Conservation (phyloP, 169 alveolate genomes). For the Cryptosporidium baileyi region DNA sequence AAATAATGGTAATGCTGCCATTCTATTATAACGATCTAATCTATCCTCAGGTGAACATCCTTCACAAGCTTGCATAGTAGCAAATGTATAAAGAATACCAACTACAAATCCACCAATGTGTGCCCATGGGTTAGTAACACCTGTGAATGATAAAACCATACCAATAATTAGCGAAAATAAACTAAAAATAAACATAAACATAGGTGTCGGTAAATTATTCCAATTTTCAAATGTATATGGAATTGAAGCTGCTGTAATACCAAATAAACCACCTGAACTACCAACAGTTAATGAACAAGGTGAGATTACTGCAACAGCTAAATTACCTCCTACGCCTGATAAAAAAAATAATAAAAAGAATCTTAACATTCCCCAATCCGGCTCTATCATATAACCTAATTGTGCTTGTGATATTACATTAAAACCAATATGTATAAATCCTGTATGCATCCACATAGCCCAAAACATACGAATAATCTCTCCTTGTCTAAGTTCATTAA, state of each 20-base stretch:
- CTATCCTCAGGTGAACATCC: constrained; percentile 69
- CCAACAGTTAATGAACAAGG: constrained; percentile 89
- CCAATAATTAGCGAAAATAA: constrained; percentile 46
- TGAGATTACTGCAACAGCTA: constrained; percentile 82
- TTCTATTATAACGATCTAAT: constrained; percentile 59
- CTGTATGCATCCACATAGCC: constrained; percentile 85
- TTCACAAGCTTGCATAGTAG: constrained; percentile 57
- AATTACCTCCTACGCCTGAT: constrained; percentile 84
- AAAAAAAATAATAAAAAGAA: constrained; percentile 78
- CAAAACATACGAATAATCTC: constrained; percentile 84
- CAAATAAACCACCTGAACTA: constrained; percentile 88
- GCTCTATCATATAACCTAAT: constrained; percentile 86
- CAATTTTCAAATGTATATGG: constrained; percentile 76
- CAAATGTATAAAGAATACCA: constrained; percentile 54
- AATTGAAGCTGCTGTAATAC: constrained; percentile 86
- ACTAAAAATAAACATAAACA: constrained; percentile 58
- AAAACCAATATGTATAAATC: constrained; percentile 81
- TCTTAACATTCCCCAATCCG: constrained; percentile 88
- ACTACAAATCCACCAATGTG: constrained; percentile 67
- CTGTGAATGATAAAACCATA: constrained; percentile 66
- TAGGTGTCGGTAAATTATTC: constrained; percentile 59
- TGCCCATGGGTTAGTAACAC: constrained; percentile 68
- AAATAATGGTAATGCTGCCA: constrained; percentile 65
- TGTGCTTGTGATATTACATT: constrained; percentile 84
- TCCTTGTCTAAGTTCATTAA: constrained; percentile 72